A percentile compares a stretch with the other conserved stretches of the same genome.
phyloP scores from a whole-genome alignment of 2,329 filamentous ascomycete species.

The Nigrospora sphaerica region DNA sequence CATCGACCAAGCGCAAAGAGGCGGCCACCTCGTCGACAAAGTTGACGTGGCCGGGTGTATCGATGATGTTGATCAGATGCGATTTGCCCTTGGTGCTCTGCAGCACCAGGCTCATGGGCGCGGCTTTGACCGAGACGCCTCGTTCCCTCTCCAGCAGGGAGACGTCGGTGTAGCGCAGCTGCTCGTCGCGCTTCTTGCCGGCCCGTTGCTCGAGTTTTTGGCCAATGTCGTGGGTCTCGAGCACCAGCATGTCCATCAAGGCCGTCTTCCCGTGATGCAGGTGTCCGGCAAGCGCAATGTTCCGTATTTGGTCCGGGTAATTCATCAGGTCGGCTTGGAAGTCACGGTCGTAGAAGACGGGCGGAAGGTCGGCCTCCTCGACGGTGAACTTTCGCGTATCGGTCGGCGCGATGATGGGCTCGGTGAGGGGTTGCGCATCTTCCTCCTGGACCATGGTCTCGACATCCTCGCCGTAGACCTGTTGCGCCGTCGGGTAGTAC shows the following conservation, averaged over 20 bases:
- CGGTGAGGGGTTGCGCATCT: constrained; percentile 84
- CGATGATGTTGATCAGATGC: constrained; percentile 87
- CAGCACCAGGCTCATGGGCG: constrained; percentile 89
- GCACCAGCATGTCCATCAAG: constrained; percentile 95
- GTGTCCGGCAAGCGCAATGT: constrained; percentile 86
- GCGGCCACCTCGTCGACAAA: constrained; percentile 96
- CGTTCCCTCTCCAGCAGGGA: constrained; percentile 84
- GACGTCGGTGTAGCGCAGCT: constrained; percentile 90
- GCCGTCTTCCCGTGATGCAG: constrained; percentile 97
- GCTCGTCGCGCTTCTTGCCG: constrained; percentile 78
- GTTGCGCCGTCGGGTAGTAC: constrained; percentile 96
- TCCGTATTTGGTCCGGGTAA: constrained; percentile 89
- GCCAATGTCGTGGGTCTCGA: constrained; percentile 86
- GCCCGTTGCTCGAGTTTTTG: constrained; percentile 73
- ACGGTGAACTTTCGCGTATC: constrained; percentile 95
- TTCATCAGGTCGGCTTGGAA: constrained; percentile 97
- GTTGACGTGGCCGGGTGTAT: constrained; percentile 96
- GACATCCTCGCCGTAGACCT: constrained; percentile 90
- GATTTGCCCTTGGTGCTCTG: constrained; percentile 89
- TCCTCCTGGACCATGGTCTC: constrained; percentile 96
- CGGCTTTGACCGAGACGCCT: constrained; percentile 84
- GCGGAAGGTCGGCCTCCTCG: constrained; percentile 83
- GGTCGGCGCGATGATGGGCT: constrained; percentile 90
- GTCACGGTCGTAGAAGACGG: constrained; percentile 77
- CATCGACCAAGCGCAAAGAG: constrained; percentile 79